These are phyloP conservation scores for Haematococcus lacustris DNA, from an alignment of 139 green algal species.

Conservation along the genomic window DNA sequence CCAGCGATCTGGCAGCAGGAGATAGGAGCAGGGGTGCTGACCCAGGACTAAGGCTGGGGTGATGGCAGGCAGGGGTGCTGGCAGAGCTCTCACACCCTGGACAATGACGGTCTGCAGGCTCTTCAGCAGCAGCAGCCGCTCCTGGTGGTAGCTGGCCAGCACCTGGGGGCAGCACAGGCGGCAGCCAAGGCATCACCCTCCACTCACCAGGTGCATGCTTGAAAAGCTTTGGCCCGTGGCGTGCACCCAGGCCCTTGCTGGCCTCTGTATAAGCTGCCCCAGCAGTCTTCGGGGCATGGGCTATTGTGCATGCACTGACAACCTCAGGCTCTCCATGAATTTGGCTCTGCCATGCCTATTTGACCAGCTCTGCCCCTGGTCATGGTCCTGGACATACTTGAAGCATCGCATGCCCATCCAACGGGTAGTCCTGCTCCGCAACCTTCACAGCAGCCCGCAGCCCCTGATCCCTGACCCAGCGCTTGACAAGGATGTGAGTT, in stretches of 20 bases:
- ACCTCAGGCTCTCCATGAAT: not conserved
- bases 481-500: constrained; percentile 54
- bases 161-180: constrained; percentile 11
- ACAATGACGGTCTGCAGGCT: constrained; percentile 40
- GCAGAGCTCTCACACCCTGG: constrained; percentile 9
- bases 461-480: constrained; percentile 38
- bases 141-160: constrained; percentile 34
- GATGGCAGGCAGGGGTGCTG: not conserved
- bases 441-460: not conserved
- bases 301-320: not conserved
- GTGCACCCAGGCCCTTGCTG: not conserved
- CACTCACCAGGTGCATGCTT: not conserved
- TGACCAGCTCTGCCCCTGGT: not conserved
- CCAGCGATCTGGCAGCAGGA: not conserved
- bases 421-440: not conserved
- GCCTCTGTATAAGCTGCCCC: not conserved
- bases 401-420: not conserved
- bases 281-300: not conserved
- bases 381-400: not conserved
- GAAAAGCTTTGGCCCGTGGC: not conserved
- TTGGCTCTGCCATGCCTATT: not conserved
- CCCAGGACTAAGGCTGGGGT: not conserved
- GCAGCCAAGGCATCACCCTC: not conserved
- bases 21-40: not conserved
- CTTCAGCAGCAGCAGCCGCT: constrained; percentile 48